Evolutionary conservation across 345 rosid genomes (phyloP).

Genomic region (Erucastrum elatum): DNA sequence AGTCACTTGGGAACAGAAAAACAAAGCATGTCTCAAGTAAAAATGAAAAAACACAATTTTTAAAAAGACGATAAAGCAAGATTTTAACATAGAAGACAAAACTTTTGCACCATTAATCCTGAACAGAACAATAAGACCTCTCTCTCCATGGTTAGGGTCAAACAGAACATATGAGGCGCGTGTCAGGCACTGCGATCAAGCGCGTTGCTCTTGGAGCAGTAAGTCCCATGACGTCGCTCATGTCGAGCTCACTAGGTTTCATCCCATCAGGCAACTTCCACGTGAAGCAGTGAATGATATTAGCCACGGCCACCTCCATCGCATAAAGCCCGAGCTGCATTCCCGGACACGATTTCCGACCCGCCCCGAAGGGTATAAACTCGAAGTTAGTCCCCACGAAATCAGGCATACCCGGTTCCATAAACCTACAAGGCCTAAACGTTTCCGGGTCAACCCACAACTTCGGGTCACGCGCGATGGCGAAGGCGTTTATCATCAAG

Average conservation of each 20-base stretch:
- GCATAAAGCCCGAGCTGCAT: conserved; percentile 91
- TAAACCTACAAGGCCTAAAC: conserved; percentile 74
- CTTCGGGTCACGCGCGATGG: conserved; percentile 70
- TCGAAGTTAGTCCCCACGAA: conserved; percentile 77
- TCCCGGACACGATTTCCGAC: conserved; percentile 90
- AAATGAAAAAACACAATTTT: neutral
- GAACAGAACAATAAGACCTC: neutral
- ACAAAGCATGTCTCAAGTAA: neutral
- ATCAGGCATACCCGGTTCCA: conserved; percentile 62
- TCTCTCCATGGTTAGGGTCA: neutral
- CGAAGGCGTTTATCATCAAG: conserved; percentile 75
- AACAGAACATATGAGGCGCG: conserved; percentile 51
- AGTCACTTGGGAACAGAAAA: neutral
- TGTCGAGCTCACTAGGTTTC: conserved; percentile 84
- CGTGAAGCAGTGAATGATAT: conserved; percentile 68
- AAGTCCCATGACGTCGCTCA: conserved; percentile 80
- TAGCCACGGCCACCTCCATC: conserved; percentile 67
- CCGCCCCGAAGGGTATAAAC: conserved; percentile 90
- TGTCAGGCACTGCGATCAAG: conserved; percentile 61
- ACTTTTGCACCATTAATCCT: neutral
- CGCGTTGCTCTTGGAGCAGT: conserved; percentile 80
- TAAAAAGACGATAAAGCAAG: neutral
- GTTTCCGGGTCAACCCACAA: conserved; percentile 75
- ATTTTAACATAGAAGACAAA: neutral
- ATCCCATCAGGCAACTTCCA: conserved; percentile 91